phyloP scores from a whole-genome alignment of 371 early-diverging fungal genomes.

The Sporodiniella umbellata region DNA sequence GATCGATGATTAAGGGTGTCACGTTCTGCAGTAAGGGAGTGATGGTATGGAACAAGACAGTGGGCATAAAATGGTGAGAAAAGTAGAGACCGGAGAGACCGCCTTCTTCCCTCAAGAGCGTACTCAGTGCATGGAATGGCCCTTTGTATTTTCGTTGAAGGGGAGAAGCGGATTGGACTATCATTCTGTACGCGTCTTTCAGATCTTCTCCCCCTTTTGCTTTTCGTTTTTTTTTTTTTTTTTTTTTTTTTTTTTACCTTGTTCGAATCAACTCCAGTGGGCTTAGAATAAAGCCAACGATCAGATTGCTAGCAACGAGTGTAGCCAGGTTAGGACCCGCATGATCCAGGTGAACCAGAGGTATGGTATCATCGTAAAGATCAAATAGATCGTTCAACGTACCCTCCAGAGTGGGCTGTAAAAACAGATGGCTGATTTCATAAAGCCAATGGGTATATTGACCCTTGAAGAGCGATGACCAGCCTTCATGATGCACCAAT shows the following conservation, averaged over 20 bases:
- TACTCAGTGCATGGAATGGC: constrained; percentile 67
- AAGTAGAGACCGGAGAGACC: constrained; percentile 70
- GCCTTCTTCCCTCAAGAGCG: constrained; percentile 80
- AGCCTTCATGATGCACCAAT: constrained; percentile 65
- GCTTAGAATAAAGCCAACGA: constrained; percentile 70
- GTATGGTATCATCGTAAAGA: constrained; percentile 76
- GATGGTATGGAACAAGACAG: constrained; percentile 73
- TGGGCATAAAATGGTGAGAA: constrained; percentile 67
- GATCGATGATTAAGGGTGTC: constrained; percentile 70
- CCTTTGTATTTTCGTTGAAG: constrained; percentile 77
- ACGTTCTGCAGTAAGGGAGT: constrained; percentile 70
- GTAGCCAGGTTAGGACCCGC: constrained; percentile 70
- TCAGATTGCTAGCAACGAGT: constrained; percentile 63
- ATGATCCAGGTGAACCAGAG: constrained; percentile 65
- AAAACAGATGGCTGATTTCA: constrained; percentile 67
- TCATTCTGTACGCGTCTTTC: constrained; percentile 29
- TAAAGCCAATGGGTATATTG: constrained; percentile 74
- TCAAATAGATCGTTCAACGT: constrained; percentile 72
- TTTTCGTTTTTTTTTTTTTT: constrained; percentile 12
- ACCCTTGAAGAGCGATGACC: constrained; percentile 64
- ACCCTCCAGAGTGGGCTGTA: constrained; percentile 80
- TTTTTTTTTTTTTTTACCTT: constrained; percentile 37
- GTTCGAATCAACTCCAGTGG: constrained; percentile 82
- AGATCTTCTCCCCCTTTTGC: too few species aligned
- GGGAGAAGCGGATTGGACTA: constrained; percentile 73